Evolutionary conservation across 768 basidiomycete genomes (phyloP), one percentile per base, ranked within the genome.

Genomic region (Cystofilobasidium ferigula): DNA sequence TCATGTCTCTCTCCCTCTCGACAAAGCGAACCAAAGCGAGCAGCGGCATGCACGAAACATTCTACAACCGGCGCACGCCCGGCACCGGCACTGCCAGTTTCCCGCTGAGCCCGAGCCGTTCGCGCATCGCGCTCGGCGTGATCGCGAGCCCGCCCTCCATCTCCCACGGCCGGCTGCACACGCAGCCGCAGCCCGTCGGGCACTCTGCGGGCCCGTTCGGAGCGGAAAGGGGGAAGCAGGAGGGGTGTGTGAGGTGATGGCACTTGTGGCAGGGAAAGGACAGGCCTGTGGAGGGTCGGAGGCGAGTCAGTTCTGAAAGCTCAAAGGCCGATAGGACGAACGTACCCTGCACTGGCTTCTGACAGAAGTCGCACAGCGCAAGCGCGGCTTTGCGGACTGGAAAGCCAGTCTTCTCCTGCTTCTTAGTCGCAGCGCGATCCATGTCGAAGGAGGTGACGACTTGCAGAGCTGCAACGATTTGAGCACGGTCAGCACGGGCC

Each of bases 161-260:
- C 51, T 40, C 53, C 62, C 51, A 38, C 12, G 36, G 22, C 24
- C 38, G n/a, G 12, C 48, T 26, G 47, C 62, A 63, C 8, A 13
- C 22, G 30, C 62, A 63, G 22, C 62, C 62, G 28, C 62, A 63
- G 12, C 62, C 62, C 14, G 62, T 63, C 2, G 62, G 62, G 26
- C 62, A 63, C 26, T 54, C 51, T 8, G 20, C 28, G 28, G 20
- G 22, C 35, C 54, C 35, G 36, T 13, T 36, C 24, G 40, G 26
- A 22, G 58, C n/a, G 16, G 36, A 12, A 14, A 16, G 20, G 24
- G 18, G 22, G 22, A 60, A 32, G 18, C 40, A 30, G 58, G n/a
- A 13, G 1, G 40, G 36, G 42, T 30, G 36, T 10, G 58, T 43
- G 30, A 60, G 58, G 28, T 40, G 58, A 26, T 60, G 58, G 40